Conservation (phyloP, 2,329 filamentous ascomycete species). For the Beauveria bassiana region DNA sequence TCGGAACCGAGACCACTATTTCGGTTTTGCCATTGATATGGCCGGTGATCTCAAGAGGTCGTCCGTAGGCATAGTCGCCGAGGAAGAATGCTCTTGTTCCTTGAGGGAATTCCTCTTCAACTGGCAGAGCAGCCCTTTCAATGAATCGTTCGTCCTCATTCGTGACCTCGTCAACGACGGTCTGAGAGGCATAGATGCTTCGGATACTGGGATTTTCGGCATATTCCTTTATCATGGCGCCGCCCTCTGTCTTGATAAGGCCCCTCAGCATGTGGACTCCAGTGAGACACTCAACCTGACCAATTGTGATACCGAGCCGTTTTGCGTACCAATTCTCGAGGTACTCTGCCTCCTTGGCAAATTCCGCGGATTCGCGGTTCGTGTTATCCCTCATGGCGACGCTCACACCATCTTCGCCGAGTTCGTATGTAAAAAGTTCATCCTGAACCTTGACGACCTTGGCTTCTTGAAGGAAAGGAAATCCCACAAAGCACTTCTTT, state of each 20-base stretch:
- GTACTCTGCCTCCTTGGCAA: conserved; percentile 72
- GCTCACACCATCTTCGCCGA: conserved; percentile 57
- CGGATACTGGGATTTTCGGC: conserved; percentile 78
- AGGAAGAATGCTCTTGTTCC: conserved; percentile 85
- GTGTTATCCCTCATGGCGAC: conserved; percentile 64
- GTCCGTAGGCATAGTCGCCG: conserved; percentile 86
- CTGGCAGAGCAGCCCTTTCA: conserved; percentile 76
- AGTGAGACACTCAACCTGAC: conserved; percentile 78
- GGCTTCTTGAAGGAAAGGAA: conserved; percentile 91
- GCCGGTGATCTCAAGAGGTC: conserved; percentile 73
- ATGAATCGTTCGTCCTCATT: conserved; percentile 92
- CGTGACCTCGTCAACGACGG: conserved; percentile 80
- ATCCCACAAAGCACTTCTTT: conserved; percentile 81
- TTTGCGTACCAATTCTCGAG: conserved; percentile 88
- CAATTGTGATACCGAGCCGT: conserved; percentile 79
- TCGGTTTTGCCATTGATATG: conserved; percentile 70
- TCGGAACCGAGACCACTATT: conserved; percentile 66
- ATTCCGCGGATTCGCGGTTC: conserved; percentile 70
- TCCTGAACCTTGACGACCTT: conserved; percentile 85
- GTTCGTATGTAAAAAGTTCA: conserved; percentile 81
- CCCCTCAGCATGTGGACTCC: conserved; percentile 93
- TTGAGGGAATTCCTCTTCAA: conserved; percentile 85
- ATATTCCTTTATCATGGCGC: conserved; percentile 89
- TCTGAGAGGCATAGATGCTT: conserved; percentile 83
- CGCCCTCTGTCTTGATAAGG: conserved; percentile 80